phyloP scores from a whole-genome alignment of 352 stramenopile species.

The Phytophthora gonapodyides region DNA sequence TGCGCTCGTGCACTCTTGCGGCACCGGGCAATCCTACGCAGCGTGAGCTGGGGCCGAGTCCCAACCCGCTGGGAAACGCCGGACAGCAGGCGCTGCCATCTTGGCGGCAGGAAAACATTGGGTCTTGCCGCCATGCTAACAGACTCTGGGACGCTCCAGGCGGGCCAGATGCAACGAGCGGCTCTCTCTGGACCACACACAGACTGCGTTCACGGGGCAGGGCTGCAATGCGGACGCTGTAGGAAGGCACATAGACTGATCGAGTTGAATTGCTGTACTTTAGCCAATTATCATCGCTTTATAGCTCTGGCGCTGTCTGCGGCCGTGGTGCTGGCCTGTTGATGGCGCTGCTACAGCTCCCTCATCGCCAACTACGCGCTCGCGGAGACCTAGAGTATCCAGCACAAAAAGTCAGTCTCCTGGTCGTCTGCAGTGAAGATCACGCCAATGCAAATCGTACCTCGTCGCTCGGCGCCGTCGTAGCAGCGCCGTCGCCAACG shows the following conservation, averaged over 20 bases:
- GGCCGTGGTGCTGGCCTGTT: constrained; percentile 11
- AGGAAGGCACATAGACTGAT: constrained; percentile 30
- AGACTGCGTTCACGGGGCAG: neutral
- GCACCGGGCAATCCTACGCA: no score
- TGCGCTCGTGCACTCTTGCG: no score
- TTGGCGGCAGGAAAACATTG: constrained; percentile 12
- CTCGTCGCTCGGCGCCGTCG: constrained; percentile 24
- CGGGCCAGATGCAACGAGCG: constrained; percentile 12
- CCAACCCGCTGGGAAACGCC: constrained; percentile 15
- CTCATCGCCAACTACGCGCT: constrained; percentile 25
- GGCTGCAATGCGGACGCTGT: constrained; percentile 4
- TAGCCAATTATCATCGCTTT: constrained; percentile 38
- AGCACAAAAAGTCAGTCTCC: constrained; percentile 18
- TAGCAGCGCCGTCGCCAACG: constrained; percentile 5
- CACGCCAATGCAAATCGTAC: constrained; percentile 32
- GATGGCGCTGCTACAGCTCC: constrained; percentile 15
- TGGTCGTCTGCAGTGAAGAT: constrained; percentile 11
- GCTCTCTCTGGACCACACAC: neutral
- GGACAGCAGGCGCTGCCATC: constrained; percentile 5
- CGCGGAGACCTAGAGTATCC: constrained; percentile 36
- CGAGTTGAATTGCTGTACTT: constrained; percentile 40
- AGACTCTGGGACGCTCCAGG: constrained; percentile 10
- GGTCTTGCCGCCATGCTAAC: constrained; percentile 3
- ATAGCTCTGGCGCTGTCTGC: constrained; percentile 18
- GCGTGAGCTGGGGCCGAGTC: constrained; percentile 2